phyloP scores from a whole-genome alignment of 352 stramenopile genomes.

The Pythium volutum region DNA sequence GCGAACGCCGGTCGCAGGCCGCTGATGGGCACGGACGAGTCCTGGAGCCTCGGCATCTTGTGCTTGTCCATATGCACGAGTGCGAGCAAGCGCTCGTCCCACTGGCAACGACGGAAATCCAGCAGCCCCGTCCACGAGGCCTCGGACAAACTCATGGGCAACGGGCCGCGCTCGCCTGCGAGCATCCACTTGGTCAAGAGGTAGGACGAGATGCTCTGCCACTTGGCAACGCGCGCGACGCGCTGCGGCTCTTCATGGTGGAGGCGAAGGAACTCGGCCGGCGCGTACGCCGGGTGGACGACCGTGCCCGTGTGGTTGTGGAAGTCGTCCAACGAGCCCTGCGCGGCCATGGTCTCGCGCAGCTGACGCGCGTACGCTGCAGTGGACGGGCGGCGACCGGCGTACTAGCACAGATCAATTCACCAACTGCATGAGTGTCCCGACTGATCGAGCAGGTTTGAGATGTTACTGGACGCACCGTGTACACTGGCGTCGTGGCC shows the following conservation, averaged over 20 bases:
- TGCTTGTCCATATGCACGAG: conserved; percentile 63
- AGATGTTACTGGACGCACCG: too few species aligned
- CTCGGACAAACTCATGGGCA: conserved; percentile 92
- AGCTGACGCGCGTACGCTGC: conserved; percentile 50
- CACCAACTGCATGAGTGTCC: too few species aligned
- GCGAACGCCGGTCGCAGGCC: conserved; percentile 49
- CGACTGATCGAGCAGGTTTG: too few species aligned
- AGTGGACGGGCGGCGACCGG: conserved; percentile 45
- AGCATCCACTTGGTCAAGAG: conserved; percentile 83
- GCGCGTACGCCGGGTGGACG: conserved; percentile 88
- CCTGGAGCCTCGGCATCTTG: conserved; percentile 69
- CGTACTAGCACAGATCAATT: conserved; percentile 36
- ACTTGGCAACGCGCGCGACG: conserved; percentile 64
- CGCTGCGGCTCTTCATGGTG: conserved; percentile 47
- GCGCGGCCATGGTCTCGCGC: conserved; percentile 33
- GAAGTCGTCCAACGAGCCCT: conserved; percentile 46
- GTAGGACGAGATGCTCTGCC: conserved; percentile 89
- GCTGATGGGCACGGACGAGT: conserved; percentile 63
- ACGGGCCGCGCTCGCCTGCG: conserved; percentile 16
- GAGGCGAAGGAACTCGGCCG: conserved; percentile 84
- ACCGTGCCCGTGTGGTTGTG: conserved; percentile 77
- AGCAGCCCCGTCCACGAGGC: conserved; percentile 94
- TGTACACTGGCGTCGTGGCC: conserved; percentile 75
- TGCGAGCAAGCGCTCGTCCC: conserved; percentile 78
- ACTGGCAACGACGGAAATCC: conserved; percentile 84